Evolutionary conservation across 2,329 filamentous ascomycete species (phyloP).

Genomic region (Fusarium sp.): DNA sequence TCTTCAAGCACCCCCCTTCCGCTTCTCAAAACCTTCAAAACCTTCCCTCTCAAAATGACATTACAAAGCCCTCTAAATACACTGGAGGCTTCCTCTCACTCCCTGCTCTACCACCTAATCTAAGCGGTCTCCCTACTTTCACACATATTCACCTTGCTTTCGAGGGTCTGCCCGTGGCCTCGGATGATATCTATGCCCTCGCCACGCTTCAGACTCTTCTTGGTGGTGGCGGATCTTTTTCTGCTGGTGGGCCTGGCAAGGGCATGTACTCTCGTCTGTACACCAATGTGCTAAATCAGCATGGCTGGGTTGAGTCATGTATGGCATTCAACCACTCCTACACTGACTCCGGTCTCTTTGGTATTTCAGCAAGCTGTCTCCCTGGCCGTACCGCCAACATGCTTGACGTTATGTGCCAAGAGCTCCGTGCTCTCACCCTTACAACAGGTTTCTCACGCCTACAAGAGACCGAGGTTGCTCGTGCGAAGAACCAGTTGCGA

Average conservation of each 20-base stretch:
- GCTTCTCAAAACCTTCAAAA: slow-evolving; percentile 66
- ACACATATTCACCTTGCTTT: slow-evolving; percentile 96
- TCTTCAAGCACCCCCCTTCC: slow-evolving; percentile 82
- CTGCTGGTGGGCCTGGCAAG: slow-evolving; percentile 94
- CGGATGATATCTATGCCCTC: slow-evolving; percentile 93
- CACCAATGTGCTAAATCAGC: slow-evolving; percentile 96
- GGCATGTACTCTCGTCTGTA: slow-evolving; percentile 99
- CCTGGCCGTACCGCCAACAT: slow-evolving; percentile 81
- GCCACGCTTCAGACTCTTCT: slow-evolving; percentile 95
- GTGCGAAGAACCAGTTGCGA: slow-evolving; percentile 96
- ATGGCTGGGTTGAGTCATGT: slow-evolving; percentile 96
- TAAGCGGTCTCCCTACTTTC: slow-evolving; percentile 75
- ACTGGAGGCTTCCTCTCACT: slow-evolving; percentile 93
- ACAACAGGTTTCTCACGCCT: slow-evolving; percentile 78
- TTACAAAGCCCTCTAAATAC: slow-evolving; percentile 77
- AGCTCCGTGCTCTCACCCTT: slow-evolving; percentile 79
- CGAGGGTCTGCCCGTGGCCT: slow-evolving; percentile 89
- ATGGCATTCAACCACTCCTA: slow-evolving; percentile 98
- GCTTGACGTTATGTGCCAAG: slow-evolving; percentile 94
- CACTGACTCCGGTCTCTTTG: slow-evolving; percentile 93
- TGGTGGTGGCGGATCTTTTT: slow-evolving; percentile 95
- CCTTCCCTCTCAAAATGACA: slow-evolving; percentile 59
- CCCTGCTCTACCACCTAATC: slow-evolving; percentile 80
- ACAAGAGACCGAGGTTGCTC: slow-evolving; percentile 78
- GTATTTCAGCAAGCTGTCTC: slow-evolving; percentile 86